Conservation (phyloP, 768 basidiomycete genomes). For the Naematelia aurantialba region DNA sequence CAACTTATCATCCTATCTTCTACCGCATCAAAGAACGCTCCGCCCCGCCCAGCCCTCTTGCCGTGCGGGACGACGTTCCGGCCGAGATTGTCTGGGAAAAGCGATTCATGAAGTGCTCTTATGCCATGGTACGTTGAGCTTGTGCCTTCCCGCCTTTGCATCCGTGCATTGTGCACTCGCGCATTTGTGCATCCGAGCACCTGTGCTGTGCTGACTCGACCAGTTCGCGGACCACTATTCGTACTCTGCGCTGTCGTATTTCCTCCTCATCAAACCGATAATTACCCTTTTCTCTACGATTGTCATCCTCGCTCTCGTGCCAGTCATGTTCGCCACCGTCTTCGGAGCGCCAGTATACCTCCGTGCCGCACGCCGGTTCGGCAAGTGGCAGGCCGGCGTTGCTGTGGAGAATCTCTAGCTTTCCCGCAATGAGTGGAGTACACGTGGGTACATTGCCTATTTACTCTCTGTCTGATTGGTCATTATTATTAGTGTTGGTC, state of each 20-base stretch:
- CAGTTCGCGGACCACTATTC: constrained; percentile 44
- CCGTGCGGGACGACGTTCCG: neutral
- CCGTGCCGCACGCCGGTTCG: constrained; percentile 35
- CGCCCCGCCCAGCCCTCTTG: constrained; percentile 10
- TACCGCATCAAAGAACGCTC: constrained; percentile 33
- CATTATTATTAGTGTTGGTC: too few relatives aligned
- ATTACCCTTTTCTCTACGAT: constrained; percentile 47
- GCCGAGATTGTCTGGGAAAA: constrained; percentile 37
- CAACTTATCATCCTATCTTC: constrained; percentile 46
- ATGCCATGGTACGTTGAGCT: constrained; percentile 46
- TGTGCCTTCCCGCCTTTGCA: neutral
- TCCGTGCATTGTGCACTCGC: neutral
- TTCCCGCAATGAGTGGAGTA: too few relatives aligned
- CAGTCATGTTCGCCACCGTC: constrained; percentile 28
- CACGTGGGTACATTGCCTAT: too few relatives aligned
- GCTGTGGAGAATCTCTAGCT: constrained; percentile 41
- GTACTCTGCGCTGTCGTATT: constrained; percentile 45
- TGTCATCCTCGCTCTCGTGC: constrained; percentile 34
- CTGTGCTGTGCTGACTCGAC: constrained; percentile 2
- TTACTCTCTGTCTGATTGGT: too few relatives aligned
- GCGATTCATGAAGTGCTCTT: constrained; percentile 47
- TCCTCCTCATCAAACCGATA: constrained; percentile 47
- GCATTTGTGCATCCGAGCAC: too few relatives aligned
- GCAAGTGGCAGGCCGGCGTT: constrained; percentile 47
- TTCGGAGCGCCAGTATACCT: constrained; percentile 39